Evolutionary conservation across 345 rosid species (phyloP).

Genomic region (Salix caprea): DNA sequence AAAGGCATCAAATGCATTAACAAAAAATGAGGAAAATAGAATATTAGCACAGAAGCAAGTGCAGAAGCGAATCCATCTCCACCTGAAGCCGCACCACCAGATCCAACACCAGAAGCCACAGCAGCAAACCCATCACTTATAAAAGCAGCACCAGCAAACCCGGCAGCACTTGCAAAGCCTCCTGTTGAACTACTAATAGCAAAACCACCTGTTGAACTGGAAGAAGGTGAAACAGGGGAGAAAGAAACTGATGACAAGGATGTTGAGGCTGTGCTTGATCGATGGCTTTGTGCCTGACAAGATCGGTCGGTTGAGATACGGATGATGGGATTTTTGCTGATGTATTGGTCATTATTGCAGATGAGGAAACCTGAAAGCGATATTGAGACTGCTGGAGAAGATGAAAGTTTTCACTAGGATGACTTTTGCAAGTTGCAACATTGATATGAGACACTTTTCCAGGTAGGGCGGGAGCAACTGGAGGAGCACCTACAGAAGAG

Average conservation of each 20-base stretch:
- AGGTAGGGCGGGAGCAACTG: conserved; percentile 27
- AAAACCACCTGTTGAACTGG: conserved; percentile 35
- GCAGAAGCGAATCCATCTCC: conserved; percentile 36
- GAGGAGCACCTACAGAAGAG: conserved; percentile 27
- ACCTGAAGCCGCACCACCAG: conserved; percentile 38
- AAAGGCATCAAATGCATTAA: neutral
- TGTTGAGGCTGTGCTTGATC: no score
- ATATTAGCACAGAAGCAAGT: no score
- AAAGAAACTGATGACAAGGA: no score
- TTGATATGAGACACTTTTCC: conserved; percentile 31
- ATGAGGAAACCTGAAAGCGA: no score
- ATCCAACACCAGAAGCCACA: conserved; percentile 42
- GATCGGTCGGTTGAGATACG: no score
- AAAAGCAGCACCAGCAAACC: conserved; percentile 34
- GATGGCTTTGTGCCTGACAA: no score
- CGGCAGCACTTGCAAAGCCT: conserved; percentile 54
- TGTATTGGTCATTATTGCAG: no score
- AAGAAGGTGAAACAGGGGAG: no score
- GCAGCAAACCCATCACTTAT: conserved; percentile 44
- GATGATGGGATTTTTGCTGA: no score
- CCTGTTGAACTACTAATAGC: conserved; percentile 44
- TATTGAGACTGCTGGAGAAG: neutral
- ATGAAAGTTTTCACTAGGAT: conserved; percentile 36
- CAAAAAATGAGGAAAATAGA: neutral
- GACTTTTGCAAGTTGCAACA: conserved; percentile 29